Evolutionary conservation across 768 basidiomycete species (phyloP).

Genomic region (Hericium coralloides): DNA sequence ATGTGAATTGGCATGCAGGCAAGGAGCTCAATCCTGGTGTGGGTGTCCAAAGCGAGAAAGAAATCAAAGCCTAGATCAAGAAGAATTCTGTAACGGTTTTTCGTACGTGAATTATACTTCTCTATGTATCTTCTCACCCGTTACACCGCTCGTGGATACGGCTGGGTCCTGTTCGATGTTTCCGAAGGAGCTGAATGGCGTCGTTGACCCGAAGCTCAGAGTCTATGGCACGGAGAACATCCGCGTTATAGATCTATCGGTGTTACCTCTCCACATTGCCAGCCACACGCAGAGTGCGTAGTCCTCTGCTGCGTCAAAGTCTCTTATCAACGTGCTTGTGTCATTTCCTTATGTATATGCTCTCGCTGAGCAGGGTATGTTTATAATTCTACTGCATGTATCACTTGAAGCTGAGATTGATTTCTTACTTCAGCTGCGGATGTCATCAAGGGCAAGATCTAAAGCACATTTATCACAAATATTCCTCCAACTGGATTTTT

Average conservation of each 20-base stretch:
- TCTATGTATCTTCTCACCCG: not conserved
- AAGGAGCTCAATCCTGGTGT: constrained; percentile 23
- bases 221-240: constrained; percentile 35
- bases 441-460: constrained; percentile 19
- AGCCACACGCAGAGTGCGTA: constrained; percentile 25
- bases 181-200: constrained; percentile 27
- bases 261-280: constrained; percentile 32
- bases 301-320: not conserved
- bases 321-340: not conserved
- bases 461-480: too few species aligned
- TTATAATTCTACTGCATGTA: too few species aligned
- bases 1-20: not conserved
- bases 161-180: constrained; percentile 32
- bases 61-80: constrained; percentile 8
- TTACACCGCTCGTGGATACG: constrained; percentile 19
- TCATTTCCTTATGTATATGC: constrained; percentile 15
- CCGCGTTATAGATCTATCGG: constrained; percentile 36
- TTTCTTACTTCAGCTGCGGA: constrained; percentile 16
- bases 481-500: too few species aligned
- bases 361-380: constrained; percentile 22
- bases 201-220: constrained; percentile 27
- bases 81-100: not conserved
- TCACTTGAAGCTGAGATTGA: not conserved
- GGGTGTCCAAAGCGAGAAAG: constrained; percentile 20
- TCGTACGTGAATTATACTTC: not conserved